A percentile compares a stretch with the other conserved stretches of the same genome.
These are phyloP conservation scores for Tolypocladium amazonense DNA, from an alignment of 2,329 filamentous ascomycete genomes.

Conservation along the genomic window DNA sequence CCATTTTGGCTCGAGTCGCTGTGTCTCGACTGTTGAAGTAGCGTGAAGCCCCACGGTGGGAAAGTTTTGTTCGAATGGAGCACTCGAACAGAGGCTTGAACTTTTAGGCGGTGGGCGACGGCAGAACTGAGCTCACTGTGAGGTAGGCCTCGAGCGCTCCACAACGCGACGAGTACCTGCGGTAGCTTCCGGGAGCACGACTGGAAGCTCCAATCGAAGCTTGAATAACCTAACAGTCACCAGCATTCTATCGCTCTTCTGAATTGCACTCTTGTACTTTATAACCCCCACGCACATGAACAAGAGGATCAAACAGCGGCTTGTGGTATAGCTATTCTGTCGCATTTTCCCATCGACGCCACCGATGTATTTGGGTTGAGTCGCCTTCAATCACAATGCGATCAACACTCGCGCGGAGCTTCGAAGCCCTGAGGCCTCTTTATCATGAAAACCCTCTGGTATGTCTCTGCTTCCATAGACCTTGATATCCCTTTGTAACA, in stretches of 20 bases:
- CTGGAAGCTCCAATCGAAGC: neutral
- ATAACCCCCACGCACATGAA: too few relatives aligned
- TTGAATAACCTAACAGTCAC: neutral
- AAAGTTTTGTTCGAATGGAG: conserved; percentile 17
- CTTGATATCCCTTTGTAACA: neutral
- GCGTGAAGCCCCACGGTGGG: conserved; percentile 17
- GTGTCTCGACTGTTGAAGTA: conserved; percentile 1
- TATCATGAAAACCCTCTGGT: conserved; percentile 84
- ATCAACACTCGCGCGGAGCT: conserved; percentile 22
- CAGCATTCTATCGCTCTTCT: neutral
- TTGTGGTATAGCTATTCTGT: neutral
- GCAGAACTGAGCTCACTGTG: conserved; percentile 26
- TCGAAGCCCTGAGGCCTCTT: conserved; percentile 18
- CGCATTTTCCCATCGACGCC: neutral
- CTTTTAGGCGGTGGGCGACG: conserved; percentile 39
- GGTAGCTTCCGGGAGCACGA: neutral
- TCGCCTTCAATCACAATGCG: conserved; percentile 21
- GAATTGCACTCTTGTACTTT: neutral
- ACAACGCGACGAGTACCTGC: neutral
- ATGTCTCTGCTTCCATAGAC: conserved; percentile 10
- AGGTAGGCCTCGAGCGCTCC: conserved; percentile 1
- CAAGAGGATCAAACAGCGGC: neutral
- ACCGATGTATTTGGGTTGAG: neutral
- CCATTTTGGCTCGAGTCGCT: conserved; percentile 31
- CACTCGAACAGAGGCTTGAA: conserved; percentile 16